phyloP scores from a whole-genome alignment of 1,284 basidiomycete genomes.

The Pseudozyma thailandica region DNA sequence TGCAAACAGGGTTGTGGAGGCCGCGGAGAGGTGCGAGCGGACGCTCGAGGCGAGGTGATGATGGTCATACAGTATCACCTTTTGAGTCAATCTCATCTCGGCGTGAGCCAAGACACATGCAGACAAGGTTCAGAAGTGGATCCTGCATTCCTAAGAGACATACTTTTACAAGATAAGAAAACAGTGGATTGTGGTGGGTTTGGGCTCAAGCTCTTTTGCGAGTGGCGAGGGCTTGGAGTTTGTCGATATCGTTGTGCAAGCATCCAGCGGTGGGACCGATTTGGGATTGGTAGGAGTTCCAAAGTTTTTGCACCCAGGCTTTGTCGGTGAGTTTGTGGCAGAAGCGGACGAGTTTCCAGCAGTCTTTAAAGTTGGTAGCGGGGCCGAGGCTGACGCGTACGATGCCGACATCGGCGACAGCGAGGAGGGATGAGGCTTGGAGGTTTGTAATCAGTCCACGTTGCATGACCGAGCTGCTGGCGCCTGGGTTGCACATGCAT shows the following conservation, averaged over 20 bases:
- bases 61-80: not conserved
- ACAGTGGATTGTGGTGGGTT: too few relatives aligned
- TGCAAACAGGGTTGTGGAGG: constrained; percentile 20
- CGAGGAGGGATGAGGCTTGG: constrained; percentile 3
- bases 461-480: constrained; percentile 17
- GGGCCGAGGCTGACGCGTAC: constrained; percentile 19
- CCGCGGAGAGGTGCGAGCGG: constrained; percentile 9
- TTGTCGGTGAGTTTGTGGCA: constrained; percentile 1
- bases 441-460: constrained; percentile 28
- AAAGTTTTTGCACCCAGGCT: not conserved
- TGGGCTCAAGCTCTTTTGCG: constrained; percentile 3
- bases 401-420: constrained; percentile 29
- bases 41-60: constrained; percentile 12
- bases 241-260: constrained; percentile 16
- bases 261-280: not conserved
- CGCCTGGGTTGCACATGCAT: constrained; percentile 43
- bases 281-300: constrained; percentile 6
- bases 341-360: constrained; percentile 19
- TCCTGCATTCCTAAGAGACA: too few relatives aligned
- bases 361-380: constrained; percentile 24
- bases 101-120: too few relatives aligned
- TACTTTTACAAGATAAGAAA: too few relatives aligned
- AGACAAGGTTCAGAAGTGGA: too few relatives aligned
- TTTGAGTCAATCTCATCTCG: too few relatives aligned
- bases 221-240: constrained; percentile 12